Base-by-base conservation (phyloP, 192 early-diverging fungal genomes). In the Umbelopsis sp. region DNA sequence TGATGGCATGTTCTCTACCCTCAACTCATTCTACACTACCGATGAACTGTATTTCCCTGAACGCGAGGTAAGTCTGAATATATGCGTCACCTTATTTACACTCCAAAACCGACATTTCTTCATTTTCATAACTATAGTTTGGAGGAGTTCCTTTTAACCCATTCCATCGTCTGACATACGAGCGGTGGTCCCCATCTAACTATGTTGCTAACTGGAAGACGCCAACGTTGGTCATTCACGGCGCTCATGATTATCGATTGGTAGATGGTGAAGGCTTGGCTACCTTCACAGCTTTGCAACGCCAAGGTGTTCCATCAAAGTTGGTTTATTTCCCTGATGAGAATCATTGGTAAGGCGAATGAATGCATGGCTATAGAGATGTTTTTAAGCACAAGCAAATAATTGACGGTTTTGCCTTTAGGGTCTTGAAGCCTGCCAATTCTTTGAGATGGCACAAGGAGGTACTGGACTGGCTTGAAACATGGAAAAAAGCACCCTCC, bases 1-100 rank as follows among this genome's bases (percentile, higher is more conserved):
- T 69, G 93, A 92, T 74, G 93, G 93, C 67, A 83, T 90, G 65
- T 93, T 93, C 78, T 81, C 81, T 24, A 83, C 86, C 9, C 62
- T 81, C 17, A 74, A 77, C 29, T 77, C 82, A 14, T 94, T 86
- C 77, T 95, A 91, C 71, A 71, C 83, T 24, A 92, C 91, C 7
- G 93, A 95, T 54, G 92, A 95, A 75, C 87, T 93, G 51, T 94
- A 87, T 82, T 95, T 95, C 78, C 77, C 84, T 12, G 93, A 95
- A 73, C 79, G 78, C 54, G 93, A 95, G 75, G 84, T 84, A 83
- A 49, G 26, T 25, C n/a, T 12, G 20, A 1, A 34, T 36, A 34
- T 34, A 62, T 36, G 5, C 7, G 38, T 41, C 12, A 11, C 8
- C 38, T 41, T 5, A 41, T 41, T 11, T 41, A 1, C 38, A 41